Conservation (phyloP, 495 filamentous ascomycete genomes). For the Lasiosphaeris hirsuta region DNA sequence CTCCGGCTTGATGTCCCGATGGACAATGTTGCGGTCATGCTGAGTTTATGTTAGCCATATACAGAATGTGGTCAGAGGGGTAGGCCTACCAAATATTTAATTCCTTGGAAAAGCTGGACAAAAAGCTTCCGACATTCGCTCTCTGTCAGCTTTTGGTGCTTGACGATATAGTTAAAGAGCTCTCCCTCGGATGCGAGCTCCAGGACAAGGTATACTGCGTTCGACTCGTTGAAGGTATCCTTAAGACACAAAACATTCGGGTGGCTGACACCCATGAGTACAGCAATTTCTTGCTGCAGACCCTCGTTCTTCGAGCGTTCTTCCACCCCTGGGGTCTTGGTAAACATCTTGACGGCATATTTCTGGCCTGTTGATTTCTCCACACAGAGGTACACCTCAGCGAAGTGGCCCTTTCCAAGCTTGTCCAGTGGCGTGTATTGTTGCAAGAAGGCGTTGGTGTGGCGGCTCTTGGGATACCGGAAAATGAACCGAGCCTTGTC, state of each 20-base stretch:
- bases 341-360: conserved; percentile 93
- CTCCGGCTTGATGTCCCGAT: conserved; percentile 98
- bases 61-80: not conserved
- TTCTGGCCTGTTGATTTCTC: conserved; percentile 78
- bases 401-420: conserved; percentile 95
- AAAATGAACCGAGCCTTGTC: conserved; percentile 84
- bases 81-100: conserved; percentile 82
- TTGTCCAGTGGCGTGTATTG: conserved; percentile 82
- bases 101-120: conserved; percentile 83
- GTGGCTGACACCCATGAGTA: conserved; percentile 93
- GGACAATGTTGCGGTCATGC: conserved; percentile 97
- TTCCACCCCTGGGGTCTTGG: conserved; percentile 71
- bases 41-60: conserved; percentile 45
- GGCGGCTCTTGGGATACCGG: conserved; percentile 74
- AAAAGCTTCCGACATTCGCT: conserved; percentile 82
- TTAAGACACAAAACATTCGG: conserved; percentile 93
- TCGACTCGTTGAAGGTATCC: conserved; percentile 88
- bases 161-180: conserved; percentile 89
- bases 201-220: conserved; percentile 86
- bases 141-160: conserved; percentile 83
- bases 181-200: conserved; percentile 92
- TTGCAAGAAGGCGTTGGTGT: conserved; percentile 74
- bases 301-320: conserved; percentile 80
- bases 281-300: conserved; percentile 91
- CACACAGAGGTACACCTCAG: conserved; percentile 86